Evolutionary conservation across 2,329 filamentous ascomycete species (phyloP), one percentile per base, ranked within the genome.

Genomic region (Beauveria brongniartii): DNA sequence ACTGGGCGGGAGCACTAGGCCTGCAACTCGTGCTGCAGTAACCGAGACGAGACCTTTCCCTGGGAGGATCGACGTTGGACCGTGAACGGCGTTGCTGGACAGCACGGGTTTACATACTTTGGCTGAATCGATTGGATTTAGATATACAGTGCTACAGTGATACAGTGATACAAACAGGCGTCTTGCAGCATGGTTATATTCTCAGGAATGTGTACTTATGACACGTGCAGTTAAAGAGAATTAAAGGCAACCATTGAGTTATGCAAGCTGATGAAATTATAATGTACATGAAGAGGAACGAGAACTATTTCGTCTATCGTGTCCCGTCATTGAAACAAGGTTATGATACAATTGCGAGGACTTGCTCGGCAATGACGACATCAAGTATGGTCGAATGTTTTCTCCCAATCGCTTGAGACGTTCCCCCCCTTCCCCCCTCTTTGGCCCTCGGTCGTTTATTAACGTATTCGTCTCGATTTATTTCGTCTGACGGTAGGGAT

Each of bases 401-500:
- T 34, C 30, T 6, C 6, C 16, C 12, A 5, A 37, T 16, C 12
- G 34, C 34, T 37, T 6, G 34, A 37, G 22, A 43, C 12, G 5
- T 24, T 10, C 7, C 10, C 24, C 30, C 4, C 3, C n/a, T 20
- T 26, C 0, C 12, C 9, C 8, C n/a, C 3, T 14, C 18, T 20
- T 4, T 6, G 10, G 30, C 46, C 46, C 9, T 30, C 5, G 18
- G 4, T 18, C 9, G 14, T n/a, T 24, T 22, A n/a, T 55, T 30
- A 12, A 7, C 18, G 8, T 12, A 20, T 24, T 20, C 3, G 7
- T 24, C 3, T 28, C 12, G 16, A 0, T 18, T 47, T 64, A 66
- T 54, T 68, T 67, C 41, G 65, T 37, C 55, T 69, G 59, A 72
- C 82, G 84, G 66, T 78, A 88, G 1, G 85, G 85, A 61, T 86